These are phyloP conservation scores for Phaeosphaeria sp. DNA, from an alignment of 2,329 filamentous ascomycete genomes.

Conservation along the genomic window DNA sequence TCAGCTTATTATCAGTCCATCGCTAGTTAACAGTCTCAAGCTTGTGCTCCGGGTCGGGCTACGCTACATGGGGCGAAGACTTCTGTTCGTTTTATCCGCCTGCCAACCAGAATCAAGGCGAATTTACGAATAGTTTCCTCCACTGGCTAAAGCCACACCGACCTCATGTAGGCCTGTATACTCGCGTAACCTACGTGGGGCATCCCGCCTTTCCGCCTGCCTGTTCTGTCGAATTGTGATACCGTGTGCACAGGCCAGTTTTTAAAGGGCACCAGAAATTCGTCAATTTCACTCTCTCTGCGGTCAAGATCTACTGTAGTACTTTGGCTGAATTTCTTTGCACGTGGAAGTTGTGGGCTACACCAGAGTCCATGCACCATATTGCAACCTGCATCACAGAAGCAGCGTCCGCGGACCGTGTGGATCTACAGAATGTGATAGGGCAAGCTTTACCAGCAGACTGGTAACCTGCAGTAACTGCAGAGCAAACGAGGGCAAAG, in stretches of 20 bases:
- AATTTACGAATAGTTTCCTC: not conserved
- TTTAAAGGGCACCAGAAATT: too few species aligned
- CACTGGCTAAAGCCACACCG: not conserved
- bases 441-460: not conserved
- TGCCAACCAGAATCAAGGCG: not conserved
- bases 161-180: not conserved
- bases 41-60: not conserved
- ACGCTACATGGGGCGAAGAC: not conserved
- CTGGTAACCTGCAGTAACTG: not conserved
- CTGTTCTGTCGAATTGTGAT: not conserved
- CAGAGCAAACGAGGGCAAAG: not conserved
- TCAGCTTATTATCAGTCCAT: not conserved
- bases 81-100: not conserved
- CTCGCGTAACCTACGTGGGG: not conserved
- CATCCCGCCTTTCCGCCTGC: not conserved
- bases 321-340: too few species aligned
- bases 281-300: too few species aligned
- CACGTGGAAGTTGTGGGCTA: not conserved
- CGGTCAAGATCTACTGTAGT: too few species aligned
- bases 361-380: not conserved
- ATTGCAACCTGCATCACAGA: not conserved
- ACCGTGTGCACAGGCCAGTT: not conserved
- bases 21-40: not conserved
- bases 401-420: not conserved
- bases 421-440: not conserved